Evolutionary conservation across 306 rosid genomes (phyloP), one percentile per base, ranked within the genome.

Genomic region (Phaseolus lunatus): DNA sequence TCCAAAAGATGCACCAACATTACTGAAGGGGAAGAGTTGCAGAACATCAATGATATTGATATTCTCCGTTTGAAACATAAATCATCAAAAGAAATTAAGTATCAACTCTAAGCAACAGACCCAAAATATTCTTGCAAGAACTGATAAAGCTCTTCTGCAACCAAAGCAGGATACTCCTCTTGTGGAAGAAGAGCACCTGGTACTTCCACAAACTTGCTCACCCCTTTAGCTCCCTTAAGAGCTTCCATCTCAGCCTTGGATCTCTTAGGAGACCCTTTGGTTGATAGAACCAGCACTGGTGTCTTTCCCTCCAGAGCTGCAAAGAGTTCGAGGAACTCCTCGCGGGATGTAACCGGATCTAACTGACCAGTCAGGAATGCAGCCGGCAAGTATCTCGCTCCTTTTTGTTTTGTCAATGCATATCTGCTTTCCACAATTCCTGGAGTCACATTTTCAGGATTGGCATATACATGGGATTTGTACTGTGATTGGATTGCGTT

Each of bases 161-260:
- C 92, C 9, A 78, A 62, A 26, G 79, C 65, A 11, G 97, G 97
- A 82, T 89, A 92, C 89, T 94, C 98, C 71, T 92, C 98, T 70
- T 94, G 98, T 2, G 98, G 98, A 86, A 94, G 98, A 75, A 92
- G 93, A 72, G 98, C 98, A 12, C 98, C 98, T 4, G 96, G 86
- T 2, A 94, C 87, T 82, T 92, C 95, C 59, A 88, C 92, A 86
- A 94, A 94, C 91, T 89, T 92, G 81, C 79, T 90, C 65, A 92
- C 97, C 20, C 98, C 97, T 84, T 85, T 86, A 33, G 93, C 96
- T 82, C 88, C 96, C 75, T 84, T 88, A 22, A 95, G 91, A 78
- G 97, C 96, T 84, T 90, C 97, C 93, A 95, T 95, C 82, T 95
- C 97, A 57, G 96, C 97, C 83, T 90, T 95, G 19, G 97, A 95